Evolutionary conservation across 352 stramenopile genomes (phyloP).

Genomic region (Saprolegnia parasitica): DNA sequence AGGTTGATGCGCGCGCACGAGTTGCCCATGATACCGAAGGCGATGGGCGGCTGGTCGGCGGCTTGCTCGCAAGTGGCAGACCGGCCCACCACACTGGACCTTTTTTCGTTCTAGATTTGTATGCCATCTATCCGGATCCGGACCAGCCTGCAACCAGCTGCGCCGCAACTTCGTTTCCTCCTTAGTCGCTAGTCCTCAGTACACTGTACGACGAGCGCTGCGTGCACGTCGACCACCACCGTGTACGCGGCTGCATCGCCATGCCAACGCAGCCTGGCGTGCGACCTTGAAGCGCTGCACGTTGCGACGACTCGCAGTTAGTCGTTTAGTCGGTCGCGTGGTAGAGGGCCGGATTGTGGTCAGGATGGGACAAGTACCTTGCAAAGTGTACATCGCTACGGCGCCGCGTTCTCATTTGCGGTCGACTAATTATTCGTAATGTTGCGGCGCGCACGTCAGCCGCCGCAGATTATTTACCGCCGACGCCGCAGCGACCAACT

Average conservation of each 20-base stretch:
- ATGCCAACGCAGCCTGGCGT: not conserved
- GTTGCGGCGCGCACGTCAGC: not conserved
- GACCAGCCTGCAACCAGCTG: not conserved
- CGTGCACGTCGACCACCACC: no score
- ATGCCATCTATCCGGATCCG: not conserved
- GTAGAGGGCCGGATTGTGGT: not conserved
- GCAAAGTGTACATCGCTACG: not conserved
- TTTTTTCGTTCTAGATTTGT: constrained; percentile 7
- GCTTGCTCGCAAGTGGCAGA: not conserved
- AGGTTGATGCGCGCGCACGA: not conserved
- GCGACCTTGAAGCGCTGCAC: not conserved
- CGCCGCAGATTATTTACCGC: no score
- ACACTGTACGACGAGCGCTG: no score
- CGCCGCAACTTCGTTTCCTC: no score
- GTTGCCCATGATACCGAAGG: not conserved
- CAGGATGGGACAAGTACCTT: not conserved
- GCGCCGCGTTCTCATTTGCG: not conserved
- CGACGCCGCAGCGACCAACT: no score
- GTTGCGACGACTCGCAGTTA: not conserved
- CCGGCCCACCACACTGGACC: not conserved
- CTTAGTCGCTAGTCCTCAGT: no score
- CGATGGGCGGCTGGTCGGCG: not conserved
- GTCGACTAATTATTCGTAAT: not conserved
- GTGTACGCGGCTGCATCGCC: not conserved
- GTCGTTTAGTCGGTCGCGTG: not conserved